Conservation (phyloP, 2,329 filamentous ascomycete species). For the Paraconiothyrium brasiliense region DNA sequence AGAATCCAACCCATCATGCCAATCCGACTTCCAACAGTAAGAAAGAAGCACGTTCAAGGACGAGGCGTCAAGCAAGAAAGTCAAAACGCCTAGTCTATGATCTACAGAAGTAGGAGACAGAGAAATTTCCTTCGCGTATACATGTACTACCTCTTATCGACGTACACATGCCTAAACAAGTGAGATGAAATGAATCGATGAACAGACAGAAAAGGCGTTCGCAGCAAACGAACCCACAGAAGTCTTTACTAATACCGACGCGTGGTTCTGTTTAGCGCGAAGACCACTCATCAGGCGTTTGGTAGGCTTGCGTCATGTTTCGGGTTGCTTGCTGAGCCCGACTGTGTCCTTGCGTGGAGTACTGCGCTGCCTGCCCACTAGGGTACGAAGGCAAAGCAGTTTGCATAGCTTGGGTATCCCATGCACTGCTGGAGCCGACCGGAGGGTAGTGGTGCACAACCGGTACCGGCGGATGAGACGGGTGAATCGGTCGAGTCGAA, state of each 20-base stretch:
- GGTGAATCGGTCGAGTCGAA: constrained; percentile 21
- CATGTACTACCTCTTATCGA: not conserved
- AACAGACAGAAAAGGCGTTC: not conserved
- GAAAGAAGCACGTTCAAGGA: not conserved
- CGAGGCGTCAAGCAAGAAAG: not conserved
- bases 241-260: not conserved
- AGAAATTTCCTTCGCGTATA: not conserved
- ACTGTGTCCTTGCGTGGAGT: constrained; percentile 16
- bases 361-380: constrained; percentile 20
- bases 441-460: constrained; percentile 26
- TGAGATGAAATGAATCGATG: not conserved
- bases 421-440: constrained; percentile 25
- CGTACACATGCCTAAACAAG: not conserved
- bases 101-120: constrained; percentile 2
- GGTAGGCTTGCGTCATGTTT: constrained; percentile 21
- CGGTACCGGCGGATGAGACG: constrained; percentile 23
- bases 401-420: constrained; percentile 35
- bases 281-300: constrained; percentile 10
- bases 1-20: not conserved
- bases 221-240: not conserved
- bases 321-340: constrained; percentile 31
- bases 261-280: not conserved
- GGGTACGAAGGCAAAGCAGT: constrained; percentile 27
- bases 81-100: constrained; percentile 9
- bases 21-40: not conserved